Evolutionary conservation across 1,139 yeast species (phyloP).

Genomic region (Geotrichum reessii): DNA sequence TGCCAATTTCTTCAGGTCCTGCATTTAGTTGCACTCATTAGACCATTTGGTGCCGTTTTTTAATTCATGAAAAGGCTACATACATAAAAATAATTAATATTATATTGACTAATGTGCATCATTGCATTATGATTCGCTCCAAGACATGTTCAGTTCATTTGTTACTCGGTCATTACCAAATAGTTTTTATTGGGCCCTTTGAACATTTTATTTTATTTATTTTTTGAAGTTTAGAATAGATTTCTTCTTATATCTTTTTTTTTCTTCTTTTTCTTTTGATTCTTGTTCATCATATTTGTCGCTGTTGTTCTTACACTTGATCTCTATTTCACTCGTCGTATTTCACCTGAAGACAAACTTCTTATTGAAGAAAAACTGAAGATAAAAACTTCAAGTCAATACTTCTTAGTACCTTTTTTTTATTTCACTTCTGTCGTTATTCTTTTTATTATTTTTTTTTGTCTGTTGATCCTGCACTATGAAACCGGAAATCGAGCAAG

Average conservation of each 20-base stretch:
- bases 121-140: not conserved
- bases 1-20: not conserved
- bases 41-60: not conserved
- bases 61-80: not conserved
- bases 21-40: not conserved
- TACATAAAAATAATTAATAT: not conserved
- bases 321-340: not conserved
- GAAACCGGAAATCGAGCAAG: constrained; percentile 98
- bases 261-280: not conserved
- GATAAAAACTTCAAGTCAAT: too few relatives aligned
- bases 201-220: not conserved
- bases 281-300: not conserved
- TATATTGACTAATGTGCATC: not conserved
- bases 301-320: too few relatives aligned
- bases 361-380: too few relatives aligned
- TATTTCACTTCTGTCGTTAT: not conserved
- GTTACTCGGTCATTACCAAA: not conserved
- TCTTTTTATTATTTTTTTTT: not conserved
- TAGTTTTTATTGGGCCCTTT: not conserved
- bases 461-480: constrained; percentile 35
- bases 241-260: not conserved
- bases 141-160: not conserved
- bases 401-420: too few relatives aligned
- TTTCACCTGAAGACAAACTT: too few relatives aligned
- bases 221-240: not conserved